phyloP scores from a whole-genome alignment of 75 land plant species.

The Ceratopteris richardii region DNA sequence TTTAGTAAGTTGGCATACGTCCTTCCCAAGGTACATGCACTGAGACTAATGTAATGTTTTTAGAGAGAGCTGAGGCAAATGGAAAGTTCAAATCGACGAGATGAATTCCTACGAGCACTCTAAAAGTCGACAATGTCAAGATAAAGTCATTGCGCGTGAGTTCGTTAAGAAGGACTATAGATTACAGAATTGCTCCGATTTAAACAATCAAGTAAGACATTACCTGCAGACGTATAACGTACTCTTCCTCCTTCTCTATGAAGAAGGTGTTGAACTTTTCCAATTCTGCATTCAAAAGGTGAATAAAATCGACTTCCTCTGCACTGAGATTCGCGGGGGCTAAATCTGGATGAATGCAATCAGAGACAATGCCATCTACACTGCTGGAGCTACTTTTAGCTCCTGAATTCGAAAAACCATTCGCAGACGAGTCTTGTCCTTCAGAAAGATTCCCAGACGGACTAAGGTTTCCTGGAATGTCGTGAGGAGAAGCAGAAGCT shows the following conservation, averaged over 20 bases:
- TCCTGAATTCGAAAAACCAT: background rate
- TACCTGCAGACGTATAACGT: constrained; percentile 74
- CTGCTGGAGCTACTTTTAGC: constrained; percentile 3
- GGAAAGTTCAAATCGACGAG: too few species aligned
- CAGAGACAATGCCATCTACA: background rate
- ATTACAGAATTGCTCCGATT: background rate
- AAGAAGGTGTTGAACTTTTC: constrained; percentile 84
- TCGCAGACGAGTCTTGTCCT: constrained; percentile 1
- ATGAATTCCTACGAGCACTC: too few species aligned
- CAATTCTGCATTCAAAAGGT: constrained; percentile 55
- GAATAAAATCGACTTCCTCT: constrained; percentile 48
- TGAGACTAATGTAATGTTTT: too few species aligned
- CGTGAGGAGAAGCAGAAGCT: background rate
- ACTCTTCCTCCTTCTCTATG: constrained; percentile 73
- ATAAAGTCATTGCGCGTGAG: too few species aligned
- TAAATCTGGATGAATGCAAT: background rate
- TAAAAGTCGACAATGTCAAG: too few species aligned
- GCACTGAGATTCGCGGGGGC: background rate
- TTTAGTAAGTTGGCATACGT: too few species aligned
- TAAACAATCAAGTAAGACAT: too few species aligned
- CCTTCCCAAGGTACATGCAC: too few species aligned
- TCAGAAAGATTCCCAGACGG: background rate
- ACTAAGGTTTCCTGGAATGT: background rate
- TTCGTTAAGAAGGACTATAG: too few species aligned
- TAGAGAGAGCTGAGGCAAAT: too few species aligned